These are phyloP conservation scores for Hypoxylon sp. DNA, from an alignment of 2,329 filamentous ascomycete species.

Conservation along the genomic window DNA sequence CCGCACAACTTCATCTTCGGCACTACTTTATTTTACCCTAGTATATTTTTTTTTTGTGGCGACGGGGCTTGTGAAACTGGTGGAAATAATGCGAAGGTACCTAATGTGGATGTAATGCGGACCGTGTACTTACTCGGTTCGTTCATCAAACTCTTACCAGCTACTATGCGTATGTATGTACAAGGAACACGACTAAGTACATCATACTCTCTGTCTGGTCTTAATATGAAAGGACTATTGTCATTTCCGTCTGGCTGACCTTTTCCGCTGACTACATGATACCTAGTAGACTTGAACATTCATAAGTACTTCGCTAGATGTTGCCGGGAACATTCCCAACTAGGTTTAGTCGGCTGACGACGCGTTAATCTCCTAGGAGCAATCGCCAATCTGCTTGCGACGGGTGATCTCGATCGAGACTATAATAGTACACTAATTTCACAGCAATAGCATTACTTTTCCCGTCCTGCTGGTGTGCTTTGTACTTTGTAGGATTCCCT, in stretches of 20 bases:
- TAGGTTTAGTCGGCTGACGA: conserved; percentile 38
- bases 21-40: conserved; percentile 22
- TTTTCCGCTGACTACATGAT: not conserved
- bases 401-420: conserved; percentile 38
- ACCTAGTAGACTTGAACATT: not conserved
- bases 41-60: conserved; percentile 22
- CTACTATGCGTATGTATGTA: conserved; percentile 23
- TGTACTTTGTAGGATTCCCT: conserved; percentile 21
- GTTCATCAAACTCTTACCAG: conserved; percentile 9
- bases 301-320: not conserved
- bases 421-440: conserved; percentile 32
- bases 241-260: not conserved
- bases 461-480: not conserved
- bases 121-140: conserved; percentile 4
- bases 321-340: conserved; percentile 21
- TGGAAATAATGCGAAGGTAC: conserved; percentile 31
- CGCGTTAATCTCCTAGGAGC: conserved; percentile 37
- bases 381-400: conserved; percentile 38
- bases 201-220: conserved; percentile 4
- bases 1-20: conserved; percentile 21
- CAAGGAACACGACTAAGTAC: conserved; percentile 28
- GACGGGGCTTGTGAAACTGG: conserved; percentile 13
- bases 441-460: conserved; percentile 18
- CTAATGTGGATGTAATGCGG: conserved; percentile 33
- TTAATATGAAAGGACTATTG: not conserved